Percentiles rank a stretch among this genome's conserved stretches.
These are phyloP conservation scores for Xylaria sp. DNA, from an alignment of 2,329 filamentous ascomycete genomes.

Conservation along the genomic window DNA sequence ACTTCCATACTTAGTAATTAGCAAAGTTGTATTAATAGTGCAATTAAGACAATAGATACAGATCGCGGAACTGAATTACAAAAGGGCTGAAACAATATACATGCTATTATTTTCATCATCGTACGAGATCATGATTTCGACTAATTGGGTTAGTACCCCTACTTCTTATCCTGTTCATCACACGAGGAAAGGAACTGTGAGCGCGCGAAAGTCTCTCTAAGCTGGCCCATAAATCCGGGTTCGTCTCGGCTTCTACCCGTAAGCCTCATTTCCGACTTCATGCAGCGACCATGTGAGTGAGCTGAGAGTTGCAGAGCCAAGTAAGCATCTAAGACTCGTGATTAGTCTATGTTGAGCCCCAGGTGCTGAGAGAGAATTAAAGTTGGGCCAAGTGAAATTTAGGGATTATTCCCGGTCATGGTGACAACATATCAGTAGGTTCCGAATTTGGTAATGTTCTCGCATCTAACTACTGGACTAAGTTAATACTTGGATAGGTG, in stretches of 20 bases:
- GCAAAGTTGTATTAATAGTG: not conserved
- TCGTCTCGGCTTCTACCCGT: slow-evolving; percentile 1
- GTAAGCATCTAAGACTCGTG: not conserved
- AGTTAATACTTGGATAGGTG: not conserved
- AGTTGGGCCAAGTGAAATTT: not conserved
- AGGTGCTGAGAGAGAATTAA: not conserved
- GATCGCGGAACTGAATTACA: not conserved
- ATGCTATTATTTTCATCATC: not conserved
- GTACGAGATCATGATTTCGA: not conserved
- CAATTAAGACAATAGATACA: not conserved
- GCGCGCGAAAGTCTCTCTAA: not conserved
- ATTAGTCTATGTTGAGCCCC: not conserved
- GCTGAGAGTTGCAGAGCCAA: slow-evolving; percentile 10
- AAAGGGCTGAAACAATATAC: not conserved
- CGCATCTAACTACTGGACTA: slow-evolving; percentile 9
- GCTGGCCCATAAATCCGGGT: not conserved
- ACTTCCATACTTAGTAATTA: not conserved
- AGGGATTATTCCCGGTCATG: not conserved
- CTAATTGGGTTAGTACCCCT: not conserved
- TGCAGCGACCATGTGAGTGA: slow-evolving; percentile 3
- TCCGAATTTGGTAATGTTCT: not conserved
- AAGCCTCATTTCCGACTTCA: slow-evolving; percentile 10
- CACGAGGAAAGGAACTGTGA: not conserved
- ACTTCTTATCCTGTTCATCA: not conserved
- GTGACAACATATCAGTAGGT: not conserved